Base-by-base conservation (phyloP, 2,329 filamentous ascomycete genomes). In the Seiridium cupressi region DNA sequence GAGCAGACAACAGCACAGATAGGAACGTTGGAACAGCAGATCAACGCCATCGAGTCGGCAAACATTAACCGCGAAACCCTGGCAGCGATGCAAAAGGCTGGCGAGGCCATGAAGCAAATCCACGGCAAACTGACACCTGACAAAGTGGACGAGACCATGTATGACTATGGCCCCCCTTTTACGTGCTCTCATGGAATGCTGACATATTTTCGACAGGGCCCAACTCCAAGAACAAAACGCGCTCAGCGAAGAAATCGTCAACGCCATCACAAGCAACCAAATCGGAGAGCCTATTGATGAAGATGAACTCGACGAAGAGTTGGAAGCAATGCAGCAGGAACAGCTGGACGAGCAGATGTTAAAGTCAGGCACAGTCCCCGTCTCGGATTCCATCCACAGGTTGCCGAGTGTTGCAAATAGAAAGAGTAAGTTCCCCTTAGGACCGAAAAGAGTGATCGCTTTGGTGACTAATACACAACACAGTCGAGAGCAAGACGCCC, bases 41-140 rank as follows among this genome's bases (percentile, higher is more conserved):
- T 98, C 72, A 95, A 95, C 76, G 89, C 91, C 62, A 98, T 99
- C 80, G 95, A 99, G 78, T 92, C 93, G 53, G 95, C 95, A 63
- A 99, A 98, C 75, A 97, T 99, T 81, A 99, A 99, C 83, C 89
- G 94, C 78, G 93, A 97, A 82, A 99, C 95, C 10, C 82, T 98
- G 65, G 86, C 89, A 67, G 94, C 93, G 6, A 97, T 99, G 93
- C 89, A 96, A 85, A 89, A 89, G 73, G 94, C 95, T 9, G 88
- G 91, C 65, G 81, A 88, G 62, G 95, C 94, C 42, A 98, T 99
- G 93, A 90, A 93, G 80, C 82, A 89, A 65, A 99, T 99, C 69
- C 93, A 98, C 74, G 89, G 88, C 69, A 91, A 91, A 65, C 86
- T 98, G 66, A 97, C 92, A 54, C 91, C 95, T 64, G 93, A 97